Base-by-base conservation (phyloP, 257 asterid genomes). In the Salvia rosmarinus region DNA sequence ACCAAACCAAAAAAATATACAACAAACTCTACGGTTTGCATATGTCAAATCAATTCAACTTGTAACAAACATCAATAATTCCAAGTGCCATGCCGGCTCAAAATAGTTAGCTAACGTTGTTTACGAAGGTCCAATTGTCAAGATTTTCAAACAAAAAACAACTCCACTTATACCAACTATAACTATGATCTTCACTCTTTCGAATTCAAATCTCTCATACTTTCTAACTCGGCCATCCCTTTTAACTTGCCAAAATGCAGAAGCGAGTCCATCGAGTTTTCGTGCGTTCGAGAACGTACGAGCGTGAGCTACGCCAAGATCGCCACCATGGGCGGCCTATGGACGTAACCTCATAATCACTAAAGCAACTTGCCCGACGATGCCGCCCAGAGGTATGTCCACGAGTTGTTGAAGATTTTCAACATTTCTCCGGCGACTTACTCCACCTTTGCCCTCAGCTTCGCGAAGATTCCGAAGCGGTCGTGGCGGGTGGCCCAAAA, bases 401-500 rank as follows among this genome's bases (percentile, higher is more conserved):
- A 73, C 5, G 79, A 86, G 9, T 63, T 88, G 50, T 16, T 85
- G n/a, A 83, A 82, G 59, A 78, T 80, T 1, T 85, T 90, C 68
- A 68, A 84, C 60, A 74, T 88, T 61, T 85, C 92, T 0, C 82
- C 87, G 0, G 52, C 89, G 14, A 82, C 88, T 0, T 60, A 32
- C 51, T 75, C 81, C 2, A 59, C 82, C 3, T 90, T 90, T 23
- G 72, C 84, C 39, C 39, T 77, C 25, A 72, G 75, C 75, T 82
- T 90, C 46, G 62, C 72, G 82, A 1, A 74, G 94, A 11, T 81
- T 88, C 19, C 72, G 69, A 34, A 96, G 2, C 71, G 30, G 1
- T 82, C 89, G 0, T 88, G 94, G 97, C 56, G 85, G 32, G 96
- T 85, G 0, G 94, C 96, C 3, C 88, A 6, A 90, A 88, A 77